Base-by-base conservation (phyloP, 495 filamentous ascomycete genomes). In the Darksidea phi region DNA sequence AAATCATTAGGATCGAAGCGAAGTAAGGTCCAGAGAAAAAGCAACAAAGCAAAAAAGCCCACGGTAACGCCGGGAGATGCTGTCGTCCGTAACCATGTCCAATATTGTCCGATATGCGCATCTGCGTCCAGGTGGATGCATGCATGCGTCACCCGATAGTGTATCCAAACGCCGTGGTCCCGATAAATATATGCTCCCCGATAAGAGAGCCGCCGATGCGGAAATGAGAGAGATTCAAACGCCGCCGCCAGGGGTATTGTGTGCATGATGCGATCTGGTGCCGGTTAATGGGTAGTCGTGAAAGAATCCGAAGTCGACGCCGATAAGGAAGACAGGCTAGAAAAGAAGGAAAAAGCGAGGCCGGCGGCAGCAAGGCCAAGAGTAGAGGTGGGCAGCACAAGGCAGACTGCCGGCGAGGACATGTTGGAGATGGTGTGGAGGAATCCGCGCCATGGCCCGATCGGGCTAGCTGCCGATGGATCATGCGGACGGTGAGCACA, bases 171-270 rank as follows among this genome's bases (percentile, higher is more conserved):
- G 57, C 57, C 57, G 48, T 60, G 57, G 45, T 25, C 57, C 36
- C 48, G 57, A 60, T 43, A 52, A 12, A 47, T 36, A 17, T 37
- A 20, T 53, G n/a, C 17, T 51, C 17, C n/a, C 34, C 26, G 53
- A 64, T 54, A 59, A 54, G 23, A 59, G 28, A 54, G 21, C 26
- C 42, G 48, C 25, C 48, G 49, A 54, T 57, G 24, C 53, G 56
- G 38, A 13, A 54, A 49, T 49, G 47, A 49, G 2, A 55, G 32
- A 21, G 25, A 54, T 59, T 41, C 38, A 46, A 64, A 64, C 61
- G 48, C 61, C 61, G 56, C 49, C 57, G 38, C 53, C 61, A 2
- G 48, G 61, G 61, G 61, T 64, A 64, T 64, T 64, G 61, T 59
- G 37, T 18, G 46, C 48, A 54, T 38, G 49, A 41, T 49, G 54